These are phyloP conservation scores for Teratosphaeria gauchensis DNA, from an alignment of 2,329 filamentous ascomycete genomes.

Conservation along the genomic window DNA sequence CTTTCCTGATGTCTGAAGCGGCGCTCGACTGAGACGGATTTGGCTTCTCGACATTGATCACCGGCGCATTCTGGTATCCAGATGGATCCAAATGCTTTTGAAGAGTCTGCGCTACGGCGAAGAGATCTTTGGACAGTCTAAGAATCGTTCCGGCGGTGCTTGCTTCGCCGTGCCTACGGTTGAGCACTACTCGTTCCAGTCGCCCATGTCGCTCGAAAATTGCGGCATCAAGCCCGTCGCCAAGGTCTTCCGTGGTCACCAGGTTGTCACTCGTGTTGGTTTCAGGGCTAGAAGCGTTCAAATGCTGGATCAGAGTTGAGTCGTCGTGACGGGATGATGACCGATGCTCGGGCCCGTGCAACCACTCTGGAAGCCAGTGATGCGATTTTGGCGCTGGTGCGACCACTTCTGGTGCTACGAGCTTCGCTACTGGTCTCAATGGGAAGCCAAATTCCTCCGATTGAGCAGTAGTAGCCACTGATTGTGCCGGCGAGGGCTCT, in stretches of 20 bases:
- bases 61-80: background rate
- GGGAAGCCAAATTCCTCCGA: background rate
- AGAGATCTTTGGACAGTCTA: constrained; percentile 18
- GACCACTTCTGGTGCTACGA: background rate
- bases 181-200: constrained; percentile 31
- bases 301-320: background rate
- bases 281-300: background rate
- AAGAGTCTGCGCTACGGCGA: constrained; percentile 15
- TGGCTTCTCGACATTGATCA: background rate
- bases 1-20: background rate
- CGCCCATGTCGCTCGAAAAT: constrained; percentile 31
- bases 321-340: background rate
- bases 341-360: background rate
- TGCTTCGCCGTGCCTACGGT: constrained; percentile 20
- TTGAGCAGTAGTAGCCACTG: background rate
- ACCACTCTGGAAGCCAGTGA: background rate
- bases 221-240: constrained; percentile 30
- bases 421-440: background rate
- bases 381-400: background rate
- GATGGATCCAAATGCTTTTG: background rate
- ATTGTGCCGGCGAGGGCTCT: background rate
- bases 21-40: background rate
- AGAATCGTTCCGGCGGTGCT: constrained; percentile 10
- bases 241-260: constrained; percentile 20
- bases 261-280: background rate